Base-by-base conservation (phyloP, 257 asterid genomes). In the Jacaranda mimosifolia region DNA sequence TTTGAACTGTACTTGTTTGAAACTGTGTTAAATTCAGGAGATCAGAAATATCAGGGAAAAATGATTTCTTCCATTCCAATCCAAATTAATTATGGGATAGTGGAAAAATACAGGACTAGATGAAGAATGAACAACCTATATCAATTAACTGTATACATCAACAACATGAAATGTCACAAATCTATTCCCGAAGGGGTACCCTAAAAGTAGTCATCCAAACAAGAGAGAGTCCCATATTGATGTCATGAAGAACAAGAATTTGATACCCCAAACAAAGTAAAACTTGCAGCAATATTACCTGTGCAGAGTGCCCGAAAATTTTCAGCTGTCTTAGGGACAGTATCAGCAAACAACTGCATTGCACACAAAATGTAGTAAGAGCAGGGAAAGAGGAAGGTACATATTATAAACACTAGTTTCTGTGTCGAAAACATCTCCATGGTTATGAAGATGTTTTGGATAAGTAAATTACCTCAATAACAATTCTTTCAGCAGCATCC, bases 281-380 rank as follows among this genome's bases (percentile, higher is more conserved):
- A 63, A 6, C 39, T 40, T 21, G 38, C 48, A 73, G n/a, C 21
- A 55, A 64, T 70, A 49, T n/a, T 86, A 96, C 99, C 99, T 15
- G 99, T 93, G 89, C 99, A 93, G 76, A 93, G 92, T 11, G 97
- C 98, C 73, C 99, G 89, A 26, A 96, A 96, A 83, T 96, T 96
- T 84, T 96, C 98, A 71, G 99, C 97, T 9, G 99, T 96, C 89
- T 72, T 90, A 52, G 99, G 99, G 80, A 93, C 99, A 76, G 80
- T 83, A 83, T 93, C 97, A 42, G 98, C 96, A 90, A 89, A 93
- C 82, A 96, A 82, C 99, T 96, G 90, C 88, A 85, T 80, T 46
- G 7, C 66, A 67, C 67, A 77, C 12, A 77, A 79, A 19, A 1
- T 15, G n/a, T 48, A 9, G 35, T 73, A 48, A 76, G 75, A 78